Base-by-base conservation (phyloP, 352 stramenopile genomes). In the Globisporangium barbulae region DNA sequence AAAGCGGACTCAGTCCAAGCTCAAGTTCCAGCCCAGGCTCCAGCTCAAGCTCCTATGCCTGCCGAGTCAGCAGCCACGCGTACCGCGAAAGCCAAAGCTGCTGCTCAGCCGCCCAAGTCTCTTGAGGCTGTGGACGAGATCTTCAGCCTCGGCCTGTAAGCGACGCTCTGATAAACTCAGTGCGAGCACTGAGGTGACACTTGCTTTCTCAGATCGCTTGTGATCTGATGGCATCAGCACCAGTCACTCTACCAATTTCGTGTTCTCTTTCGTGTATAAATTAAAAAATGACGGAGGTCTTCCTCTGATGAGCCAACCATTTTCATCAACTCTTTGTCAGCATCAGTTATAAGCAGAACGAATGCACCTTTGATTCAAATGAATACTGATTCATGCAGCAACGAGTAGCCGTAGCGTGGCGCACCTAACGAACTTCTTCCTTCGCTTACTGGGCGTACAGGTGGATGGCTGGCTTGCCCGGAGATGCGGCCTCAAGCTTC, bases 401-500 rank as follows among this genome's bases (percentile, higher is more conserved):
- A 12, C 12, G 19, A 8, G 42, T 3, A 48, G 42, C 5, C 42
- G 17, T 48, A 12, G 42, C 30, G 12, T 42, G 30, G 22, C 30
- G 15, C 15, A 41, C 25, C 17, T 47, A 22, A 12, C 33, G 7
- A 47, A n/a, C 13, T 12, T 12, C 5, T 15, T 7, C 2, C 17
- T 25, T 44, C 12, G 50, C 22, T 65, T 85, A 90, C 50, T 79
- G 65, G 48, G 79, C 63, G 70, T 87, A 93, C 59, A 90, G 67
- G 65, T 79, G 77, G 65, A 93, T 91, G 25, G 83, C 74, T 6
- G 88, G 88, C 73, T 96, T 96, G 71, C 88, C 88, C 8, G 88
- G 88, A 48, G 85, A 85, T 25, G 88, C 80, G 25, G 73, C 70
- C 78, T 94, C 88, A 61, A 96, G 72, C 75, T 94, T 96, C 81